These are phyloP conservation scores for Urochloa ruziziensis DNA, from an alignment of 176 grass and related monocot genomes.

Conservation along the genomic window DNA sequence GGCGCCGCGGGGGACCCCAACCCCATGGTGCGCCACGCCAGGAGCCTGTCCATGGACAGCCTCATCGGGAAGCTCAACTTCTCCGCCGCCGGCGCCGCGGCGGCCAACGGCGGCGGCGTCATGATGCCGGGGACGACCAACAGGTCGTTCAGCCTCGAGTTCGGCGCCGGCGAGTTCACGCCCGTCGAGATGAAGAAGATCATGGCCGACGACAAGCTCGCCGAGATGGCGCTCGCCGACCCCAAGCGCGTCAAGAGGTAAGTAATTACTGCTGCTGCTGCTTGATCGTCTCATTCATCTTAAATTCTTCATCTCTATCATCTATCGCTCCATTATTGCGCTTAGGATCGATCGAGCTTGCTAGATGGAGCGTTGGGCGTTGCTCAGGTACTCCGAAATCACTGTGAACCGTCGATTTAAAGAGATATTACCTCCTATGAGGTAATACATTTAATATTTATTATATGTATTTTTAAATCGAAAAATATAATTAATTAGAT, in stretches of 20 bases:
- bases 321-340: not conserved
- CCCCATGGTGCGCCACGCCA: conserved; percentile 38
- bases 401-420: too few relatives aligned
- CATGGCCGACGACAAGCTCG: conserved; percentile 87
- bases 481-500: too few relatives aligned
- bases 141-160: conserved; percentile 81
- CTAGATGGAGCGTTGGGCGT: too few relatives aligned
- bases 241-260: conserved; percentile 99
- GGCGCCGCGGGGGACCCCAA: conserved; percentile 26
- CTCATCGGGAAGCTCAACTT: conserved; percentile 78
- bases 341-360: not conserved
- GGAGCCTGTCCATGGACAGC: conserved; percentile 95
- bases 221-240: conserved; percentile 90
- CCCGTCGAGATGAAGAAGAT: conserved; percentile 98
- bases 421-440: too few relatives aligned
- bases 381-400: too few relatives aligned
- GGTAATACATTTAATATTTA: too few relatives aligned
- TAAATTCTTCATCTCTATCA: not conserved
- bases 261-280: not conserved
- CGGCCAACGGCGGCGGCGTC: conserved; percentile 1
- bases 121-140: not conserved
- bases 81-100: not conserved
- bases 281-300: not conserved
- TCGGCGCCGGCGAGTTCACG: conserved; percentile 84
- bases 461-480: too few relatives aligned